phyloP scores from a whole-genome alignment of 163 green algal genomes.

The Dunaliella salina region DNA sequence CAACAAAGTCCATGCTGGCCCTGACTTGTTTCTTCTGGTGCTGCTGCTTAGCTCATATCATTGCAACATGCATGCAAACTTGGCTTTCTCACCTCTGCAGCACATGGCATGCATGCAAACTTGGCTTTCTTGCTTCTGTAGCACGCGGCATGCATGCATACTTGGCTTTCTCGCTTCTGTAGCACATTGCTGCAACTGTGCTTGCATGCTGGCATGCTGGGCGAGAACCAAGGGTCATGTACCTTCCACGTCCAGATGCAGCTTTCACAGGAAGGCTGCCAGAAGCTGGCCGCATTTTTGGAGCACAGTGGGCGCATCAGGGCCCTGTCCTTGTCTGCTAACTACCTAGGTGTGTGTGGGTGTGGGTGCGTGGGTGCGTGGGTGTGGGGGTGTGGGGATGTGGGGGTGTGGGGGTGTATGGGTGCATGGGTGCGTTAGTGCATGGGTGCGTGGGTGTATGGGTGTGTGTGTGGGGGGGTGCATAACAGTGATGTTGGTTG shows the following conservation, averaged over 20 bases:
- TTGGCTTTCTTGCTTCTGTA: too few relatives aligned
- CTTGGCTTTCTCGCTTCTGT: too few relatives aligned
- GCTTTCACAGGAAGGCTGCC: conserved; percentile 38
- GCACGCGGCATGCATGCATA: too few relatives aligned
- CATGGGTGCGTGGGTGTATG: conserved; percentile 11
- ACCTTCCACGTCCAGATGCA: conserved; percentile 55
- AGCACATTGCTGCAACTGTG: not conserved
- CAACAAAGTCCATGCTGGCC: too few relatives aligned
- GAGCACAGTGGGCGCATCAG: conserved; percentile 29
- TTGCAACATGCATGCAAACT: too few relatives aligned
- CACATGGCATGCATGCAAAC: too few relatives aligned
- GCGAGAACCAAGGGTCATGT: conserved; percentile 42
- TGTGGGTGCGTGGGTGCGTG: not conserved
- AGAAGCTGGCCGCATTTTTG: conserved; percentile 45
- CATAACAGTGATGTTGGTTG: too few relatives aligned
- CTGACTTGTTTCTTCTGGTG: too few relatives aligned
- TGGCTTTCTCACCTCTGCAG: too few relatives aligned
- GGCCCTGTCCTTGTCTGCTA: conserved; percentile 47
- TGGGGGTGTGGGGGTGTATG: conserved; percentile 1
- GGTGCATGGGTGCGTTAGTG: too few relatives aligned
- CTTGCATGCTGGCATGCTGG: conserved; percentile 8
- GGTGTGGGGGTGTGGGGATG: not conserved
- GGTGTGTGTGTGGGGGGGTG: too few relatives aligned
- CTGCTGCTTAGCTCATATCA: too few relatives aligned
- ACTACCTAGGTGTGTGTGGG: conserved; percentile 35